These are phyloP conservation scores for Purshia tridentata DNA, from an alignment of 306 rosid genomes.

Conservation along the genomic window DNA sequence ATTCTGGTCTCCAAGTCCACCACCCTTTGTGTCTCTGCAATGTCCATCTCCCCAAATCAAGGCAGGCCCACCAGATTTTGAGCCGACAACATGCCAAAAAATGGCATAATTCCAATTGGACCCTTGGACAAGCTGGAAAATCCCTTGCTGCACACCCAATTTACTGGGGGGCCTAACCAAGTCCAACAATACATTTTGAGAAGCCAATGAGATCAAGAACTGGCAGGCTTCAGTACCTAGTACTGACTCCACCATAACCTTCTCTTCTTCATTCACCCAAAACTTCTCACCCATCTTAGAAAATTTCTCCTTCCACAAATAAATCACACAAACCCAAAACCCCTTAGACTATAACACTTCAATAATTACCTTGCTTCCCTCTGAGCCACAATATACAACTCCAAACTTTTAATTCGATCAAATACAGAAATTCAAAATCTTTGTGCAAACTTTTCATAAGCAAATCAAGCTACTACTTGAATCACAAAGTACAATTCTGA, in stretches of 20 bases:
- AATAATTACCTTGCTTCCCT: slow-evolving; percentile 4
- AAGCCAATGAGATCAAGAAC: slow-evolving; percentile 58
- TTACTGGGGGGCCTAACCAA: slow-evolving; percentile 45
- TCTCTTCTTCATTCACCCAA: slow-evolving; percentile 73
- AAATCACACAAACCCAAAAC: slow-evolving; percentile 17
- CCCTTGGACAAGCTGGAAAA: slow-evolving; percentile 61
- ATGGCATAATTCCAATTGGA: slow-evolving; percentile 77
- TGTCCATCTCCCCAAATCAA: slow-evolving; percentile 82
- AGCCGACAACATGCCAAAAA: slow-evolving; percentile 73
- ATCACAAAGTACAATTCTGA: neutral
- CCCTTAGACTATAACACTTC: slow-evolving; percentile 14
- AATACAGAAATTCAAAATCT: neutral
- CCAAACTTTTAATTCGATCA: neutral
- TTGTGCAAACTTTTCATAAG: neutral
- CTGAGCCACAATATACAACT: neutral
- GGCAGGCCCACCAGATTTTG: slow-evolving; percentile 74
- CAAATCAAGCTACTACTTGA: neutral
- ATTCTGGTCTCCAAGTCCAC: slow-evolving; percentile 21
- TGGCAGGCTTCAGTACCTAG: slow-evolving; percentile 78
- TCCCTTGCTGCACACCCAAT: slow-evolving; percentile 41
- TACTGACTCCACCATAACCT: slow-evolving; percentile 71
- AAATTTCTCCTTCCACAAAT: slow-evolving; percentile 22
- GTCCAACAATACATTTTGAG: slow-evolving; percentile 50
- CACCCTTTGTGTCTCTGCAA: slow-evolving; percentile 45
- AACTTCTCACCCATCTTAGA: slow-evolving; percentile 57